These are phyloP conservation scores for Solanum chacoense DNA, from an alignment of 305 asterid genomes.

Conservation along the genomic window DNA sequence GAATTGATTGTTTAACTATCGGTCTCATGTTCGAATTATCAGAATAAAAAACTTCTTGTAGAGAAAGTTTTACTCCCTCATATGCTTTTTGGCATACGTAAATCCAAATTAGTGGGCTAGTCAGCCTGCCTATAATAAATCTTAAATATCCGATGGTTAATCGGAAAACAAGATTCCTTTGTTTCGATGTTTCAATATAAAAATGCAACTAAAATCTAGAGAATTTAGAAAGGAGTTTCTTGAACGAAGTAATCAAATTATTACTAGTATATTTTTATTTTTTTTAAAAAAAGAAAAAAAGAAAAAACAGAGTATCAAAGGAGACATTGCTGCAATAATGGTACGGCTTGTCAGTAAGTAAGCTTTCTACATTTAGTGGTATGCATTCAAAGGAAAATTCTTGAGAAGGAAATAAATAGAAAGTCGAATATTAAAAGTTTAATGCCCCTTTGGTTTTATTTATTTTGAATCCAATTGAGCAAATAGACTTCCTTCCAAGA, in stretches of 20 bases:
- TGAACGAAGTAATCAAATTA: not conserved
- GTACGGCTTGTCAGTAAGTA: slow-evolving; percentile 13
- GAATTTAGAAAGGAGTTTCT: not conserved
- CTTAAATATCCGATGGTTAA: not conserved
- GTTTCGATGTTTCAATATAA: not conserved
- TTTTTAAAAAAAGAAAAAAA: not conserved
- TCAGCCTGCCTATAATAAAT: not conserved
- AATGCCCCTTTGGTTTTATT: not conserved
- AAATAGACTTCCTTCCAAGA: not conserved
- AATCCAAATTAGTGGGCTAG: not conserved
- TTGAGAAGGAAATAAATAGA: not conserved
- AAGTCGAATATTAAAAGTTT: not conserved
- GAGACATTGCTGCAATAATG: slow-evolving; percentile 17
- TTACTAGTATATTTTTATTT: not conserved
- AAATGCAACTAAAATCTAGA: not conserved
- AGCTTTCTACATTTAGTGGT: slow-evolving; percentile 3
- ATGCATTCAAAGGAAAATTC: not conserved
- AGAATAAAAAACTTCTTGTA: not conserved
- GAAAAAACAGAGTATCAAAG: not conserved
- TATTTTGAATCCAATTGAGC: not conserved
- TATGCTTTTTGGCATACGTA: not conserved
- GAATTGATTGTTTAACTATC: not conserved
- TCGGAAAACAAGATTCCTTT: not conserved
- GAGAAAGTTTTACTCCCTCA: not conserved
- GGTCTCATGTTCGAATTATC: not conserved